phyloP scores from a whole-genome alignment of 2,329 filamentous ascomycete species.

The Aspergillus glaucus region DNA sequence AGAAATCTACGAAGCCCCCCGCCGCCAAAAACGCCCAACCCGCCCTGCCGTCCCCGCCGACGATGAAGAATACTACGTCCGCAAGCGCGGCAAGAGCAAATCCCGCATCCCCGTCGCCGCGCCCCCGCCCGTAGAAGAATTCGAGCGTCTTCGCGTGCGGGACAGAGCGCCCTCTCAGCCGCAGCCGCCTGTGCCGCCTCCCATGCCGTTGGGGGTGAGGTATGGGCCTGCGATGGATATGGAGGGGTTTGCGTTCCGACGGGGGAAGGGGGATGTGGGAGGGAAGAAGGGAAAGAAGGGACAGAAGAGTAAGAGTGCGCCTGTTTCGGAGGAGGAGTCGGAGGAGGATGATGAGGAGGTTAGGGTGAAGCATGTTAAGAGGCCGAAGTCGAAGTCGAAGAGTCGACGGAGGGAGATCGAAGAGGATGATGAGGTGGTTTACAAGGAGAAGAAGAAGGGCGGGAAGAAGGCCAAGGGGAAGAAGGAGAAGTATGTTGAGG shows the following conservation, averaged over 20 bases:
- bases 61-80: constrained; percentile 21
- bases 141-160: constrained; percentile 36
- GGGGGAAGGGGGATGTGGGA: constrained; percentile 20
- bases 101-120: constrained; percentile 18
- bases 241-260: constrained; percentile 18
- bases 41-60: constrained; percentile 18
- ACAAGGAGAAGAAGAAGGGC: neutral
- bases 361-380: neutral
- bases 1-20: constrained; percentile 21
- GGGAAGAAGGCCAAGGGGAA: neutral
- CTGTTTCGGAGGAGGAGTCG: neutral
- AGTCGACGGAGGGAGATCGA: too few species aligned
- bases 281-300: constrained; percentile 20
- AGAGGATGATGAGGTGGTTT: too few species aligned
- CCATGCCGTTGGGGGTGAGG: constrained; percentile 24
- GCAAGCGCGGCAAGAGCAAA: neutral
- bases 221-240: constrained; percentile 23
- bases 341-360: neutral
- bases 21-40: constrained; percentile 17
- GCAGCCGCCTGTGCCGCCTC: constrained; percentile 7
- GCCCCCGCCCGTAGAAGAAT: constrained; percentile 40
- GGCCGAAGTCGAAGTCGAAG: too few species aligned
- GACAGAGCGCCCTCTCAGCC: constrained; percentile 17
- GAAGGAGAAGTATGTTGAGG: neutral
- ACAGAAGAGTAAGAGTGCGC: neutral